phyloP scores from a whole-genome alignment of 1,284 basidiomycete species.

The Ganoderma resinaceum region DNA sequence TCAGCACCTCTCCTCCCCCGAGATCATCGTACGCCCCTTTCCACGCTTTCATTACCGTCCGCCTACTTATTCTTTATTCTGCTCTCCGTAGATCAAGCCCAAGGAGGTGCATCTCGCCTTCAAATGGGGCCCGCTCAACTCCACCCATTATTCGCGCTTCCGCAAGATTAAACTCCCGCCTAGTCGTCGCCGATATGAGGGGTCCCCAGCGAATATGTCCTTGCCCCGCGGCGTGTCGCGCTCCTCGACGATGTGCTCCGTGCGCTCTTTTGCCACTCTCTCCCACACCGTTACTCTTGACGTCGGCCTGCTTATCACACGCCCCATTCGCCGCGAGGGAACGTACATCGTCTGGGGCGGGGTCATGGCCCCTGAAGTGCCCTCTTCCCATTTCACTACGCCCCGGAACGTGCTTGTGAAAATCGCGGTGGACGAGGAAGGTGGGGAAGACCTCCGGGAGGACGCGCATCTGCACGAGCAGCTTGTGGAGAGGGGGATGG shows the following conservation, averaged over 20 bases:
- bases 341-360: conserved; percentile 33
- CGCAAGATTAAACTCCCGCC: conserved; percentile 17
- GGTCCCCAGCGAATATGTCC: neutral
- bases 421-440: conserved; percentile 32
- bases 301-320: conserved; percentile 29
- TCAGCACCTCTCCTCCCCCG: conserved; percentile 21
- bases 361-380: conserved; percentile 25
- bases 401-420: conserved; percentile 28
- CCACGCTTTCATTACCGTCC: neutral
- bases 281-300: conserved; percentile 21
- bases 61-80: neutral
- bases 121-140: conserved; percentile 27
- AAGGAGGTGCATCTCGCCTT: conserved; percentile 31
- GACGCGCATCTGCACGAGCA: conserved; percentile 29
- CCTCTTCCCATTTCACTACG: conserved; percentile 6
- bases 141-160: conserved; percentile 26
- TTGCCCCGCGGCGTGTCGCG: conserved; percentile 17
- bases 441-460: conserved; percentile 30
- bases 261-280: conserved; percentile 17
- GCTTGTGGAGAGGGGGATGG: conserved; percentile 29
- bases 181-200: neutral
- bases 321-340: conserved; percentile 28
- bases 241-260: conserved; percentile 25
- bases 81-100: conserved; percentile 22
- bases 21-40: conserved; percentile 19